Evolutionary conservation across 768 basidiomycete genomes (phyloP), one percentile per base, ranked within the genome.

Genomic region (Rhizopogon sp.): DNA sequence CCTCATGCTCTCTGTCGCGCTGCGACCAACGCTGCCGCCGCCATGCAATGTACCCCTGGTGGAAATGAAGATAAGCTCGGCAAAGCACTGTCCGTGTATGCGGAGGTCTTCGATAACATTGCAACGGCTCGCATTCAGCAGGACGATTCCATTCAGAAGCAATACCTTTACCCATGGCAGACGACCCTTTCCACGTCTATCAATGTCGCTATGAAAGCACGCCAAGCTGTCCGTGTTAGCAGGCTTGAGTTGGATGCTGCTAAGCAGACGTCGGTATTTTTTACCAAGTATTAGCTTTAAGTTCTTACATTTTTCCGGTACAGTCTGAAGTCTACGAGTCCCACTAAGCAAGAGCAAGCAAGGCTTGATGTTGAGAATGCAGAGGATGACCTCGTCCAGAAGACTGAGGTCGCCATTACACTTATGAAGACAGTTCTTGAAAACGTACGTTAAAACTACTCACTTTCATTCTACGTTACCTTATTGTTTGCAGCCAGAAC

Each of bases 361-460:
- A 78, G 90, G 46, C 83, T 97, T 20, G 92, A 95, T 61, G 90
- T 93, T 9, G 90, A 93, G 80, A 93, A 93, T 58, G 90, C 90
- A 8, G 90, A 93, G 63, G 97, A 99, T 68, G 93, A 95, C 70
- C 82, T 98, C 33, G 97, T 98, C 5, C 94, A 95, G 69, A 93
- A 93, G 78, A 99, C 97, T 22, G 97, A 99, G 70, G 89, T 95
- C 31, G 96, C 95, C 1, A 97, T 97, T 63, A 90, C 89, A 2
- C 80, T 93, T 43, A 96, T 97, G 94, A 96, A 96, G 78, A 88
- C 91, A n/a, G 96, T 98, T 14, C 79, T 99, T 39, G 96, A 98
- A 64, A 98, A 98, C 72, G 95, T 97, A 60, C 53, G 89, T 77
- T 16, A 50, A n/a, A 39, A 10, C n/a, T 7, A 10, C 14, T 13